Evolutionary conservation across 2,329 filamentous ascomycete species (phyloP).

Genomic region (Amauroascus niger): DNA sequence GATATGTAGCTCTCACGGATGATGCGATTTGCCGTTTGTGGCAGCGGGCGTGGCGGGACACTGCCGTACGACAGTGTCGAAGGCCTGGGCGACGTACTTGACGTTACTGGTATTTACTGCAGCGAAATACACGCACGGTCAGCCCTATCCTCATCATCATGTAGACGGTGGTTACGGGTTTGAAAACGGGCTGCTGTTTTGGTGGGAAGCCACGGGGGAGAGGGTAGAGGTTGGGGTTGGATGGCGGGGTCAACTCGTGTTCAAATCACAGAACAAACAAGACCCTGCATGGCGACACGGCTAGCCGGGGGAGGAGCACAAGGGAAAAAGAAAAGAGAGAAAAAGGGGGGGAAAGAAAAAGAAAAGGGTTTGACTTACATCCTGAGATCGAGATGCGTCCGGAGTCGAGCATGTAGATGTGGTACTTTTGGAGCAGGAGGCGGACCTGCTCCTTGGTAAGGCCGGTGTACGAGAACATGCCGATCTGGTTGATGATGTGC

Average conservation of each 20-base stretch:
- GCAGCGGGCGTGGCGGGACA: neutral
- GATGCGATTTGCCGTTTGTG: neutral
- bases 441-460: slow-evolving; percentile 20
- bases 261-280: neutral
- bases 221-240: no score
- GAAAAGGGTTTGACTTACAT: slow-evolving; percentile 16
- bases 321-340: neutral
- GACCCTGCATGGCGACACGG: neutral
- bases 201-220: neutral
- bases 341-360: neutral
- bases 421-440: slow-evolving; percentile 18
- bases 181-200: neutral
- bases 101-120: slow-evolving; percentile 20
- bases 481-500: slow-evolving; percentile 79
- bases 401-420: slow-evolving; percentile 23
- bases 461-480: slow-evolving; percentile 27
- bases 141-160: no score
- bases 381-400: slow-evolving; percentile 23
- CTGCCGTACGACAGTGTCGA: slow-evolving; percentile 17
- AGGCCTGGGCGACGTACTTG: slow-evolving; percentile 19
- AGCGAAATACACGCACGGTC: neutral
- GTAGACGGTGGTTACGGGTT: neutral
- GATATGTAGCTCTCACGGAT: neutral
- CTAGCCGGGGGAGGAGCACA: neutral
- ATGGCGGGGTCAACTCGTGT: neutral